Base-by-base conservation (phyloP, 441 rosid genomes). In the Cnidoscolus chayamansa region DNA sequence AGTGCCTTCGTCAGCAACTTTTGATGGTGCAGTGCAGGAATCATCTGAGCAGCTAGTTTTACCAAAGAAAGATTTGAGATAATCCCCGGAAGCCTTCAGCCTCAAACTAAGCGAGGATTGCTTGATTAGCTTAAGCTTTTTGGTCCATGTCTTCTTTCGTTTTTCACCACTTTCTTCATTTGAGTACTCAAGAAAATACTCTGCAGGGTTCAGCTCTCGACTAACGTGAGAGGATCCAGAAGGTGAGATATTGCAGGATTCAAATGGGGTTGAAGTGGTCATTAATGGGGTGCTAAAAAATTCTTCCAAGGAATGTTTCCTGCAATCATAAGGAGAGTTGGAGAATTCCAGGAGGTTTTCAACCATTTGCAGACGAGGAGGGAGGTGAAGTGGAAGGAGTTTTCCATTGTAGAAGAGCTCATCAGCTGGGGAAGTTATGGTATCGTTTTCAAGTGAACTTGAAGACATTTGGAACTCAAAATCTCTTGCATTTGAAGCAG, bases 391-490 rank as follows among this genome's bases (percentile, higher is more conserved):
- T 37, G 99, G 99, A 54, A 95, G 97, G 75, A 95, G 97, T 72
- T 88, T 94, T 6, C 99, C 99, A 31, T 88, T 89, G 86, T 89
- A 91, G 85, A 95, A 95, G 17, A 95, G 98, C 72, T 95, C 98
- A 58, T 95, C 99, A 20, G 99, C 98, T 0, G 97, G 96, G 47
- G 87, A 90, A 59, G 89, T 79, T 1, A 84, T 77, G 17, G 80
- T 16, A 16, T 79, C 87, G 62, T 73, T 70, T 58, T 73, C 78
- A 2, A 74, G 64, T 65, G 87, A 77, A 73, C 75, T 49, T 65
- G 92, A 78, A 70, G 87, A 83, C 92, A 88, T 87, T 76, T 93
- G 95, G 63, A 95, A 95, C 85, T 95, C 98, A 64, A 95, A 95
- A 59, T 91, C 98, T 71, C 86, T 71, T 60, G 71, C 75, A 3